Base-by-base conservation (phyloP, 192 early-diverging fungal species). In the Bifiguratus adelaidae region DNA sequence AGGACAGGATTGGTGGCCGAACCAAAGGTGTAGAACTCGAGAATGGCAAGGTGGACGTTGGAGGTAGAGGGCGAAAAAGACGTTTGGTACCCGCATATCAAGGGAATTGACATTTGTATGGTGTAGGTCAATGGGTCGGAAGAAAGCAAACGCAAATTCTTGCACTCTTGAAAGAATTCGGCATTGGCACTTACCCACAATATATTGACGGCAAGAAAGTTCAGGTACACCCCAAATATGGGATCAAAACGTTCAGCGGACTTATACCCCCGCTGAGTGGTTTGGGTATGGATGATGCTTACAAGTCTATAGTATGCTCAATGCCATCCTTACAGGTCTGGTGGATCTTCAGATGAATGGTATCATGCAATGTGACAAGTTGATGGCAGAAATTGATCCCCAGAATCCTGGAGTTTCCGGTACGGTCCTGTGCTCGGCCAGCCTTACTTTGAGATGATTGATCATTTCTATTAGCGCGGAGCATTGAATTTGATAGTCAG, bases 281-380 rank as follows among this genome's bases (percentile, higher is more conserved):
- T 18, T 45, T 45, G 25, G 44, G 44, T 45, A 45, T 0, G 1
- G 2, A 20, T n/a, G n/a, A 20, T n/a, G n/a, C 11, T 45, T 16
- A n/a, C 12, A 20, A 42, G n/a, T n/a, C n/a, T n/a, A n/a, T n/a
- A n/a, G n/a, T n/a, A n/a, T n/a, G n/a, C n/a, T n/a, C n/a, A n/a
- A n/a, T n/a, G n/a, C n/a, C n/a, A n/a, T 22, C 30, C 4, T 37
- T 3, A 12, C 2, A 51, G 49, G 23, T 7, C 27, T 51, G 8
- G 12, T 41, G 18, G 49, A 51, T 51, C 49, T 51, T 44, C 49
- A 51, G 7, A 27, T 51, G 35, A 51, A 51, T 42, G 49, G 19
- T 26, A 51, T 51, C 7, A 38, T 27, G 12, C 23, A 25, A 24
- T 25, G 21, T 7, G 49, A 51, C 13, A 7, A 25, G 7, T 25